Evolutionary conservation across 257 asterid genomes (phyloP).

Genomic region (Solanum gracilifrons): DNA sequence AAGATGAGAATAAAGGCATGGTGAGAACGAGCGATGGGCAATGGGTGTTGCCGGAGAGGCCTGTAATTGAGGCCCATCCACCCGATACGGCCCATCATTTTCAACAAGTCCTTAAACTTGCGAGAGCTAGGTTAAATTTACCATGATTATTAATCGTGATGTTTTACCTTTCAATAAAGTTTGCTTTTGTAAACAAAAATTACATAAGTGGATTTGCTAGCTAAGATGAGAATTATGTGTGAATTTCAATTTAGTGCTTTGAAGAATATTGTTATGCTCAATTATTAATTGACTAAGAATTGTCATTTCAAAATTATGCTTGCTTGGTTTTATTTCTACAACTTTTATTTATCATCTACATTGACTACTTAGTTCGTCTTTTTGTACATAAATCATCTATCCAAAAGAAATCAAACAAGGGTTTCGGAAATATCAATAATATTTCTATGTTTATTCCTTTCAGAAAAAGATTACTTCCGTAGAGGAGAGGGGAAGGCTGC

Average conservation of each 20-base stretch:
- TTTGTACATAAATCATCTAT: neutral
- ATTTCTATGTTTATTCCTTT: neutral
- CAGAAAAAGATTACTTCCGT: too few species aligned
- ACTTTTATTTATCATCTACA: neutral
- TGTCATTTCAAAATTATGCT: neutral
- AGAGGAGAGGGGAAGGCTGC: too few species aligned
- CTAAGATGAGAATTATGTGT: neutral
- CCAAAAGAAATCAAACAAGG: neutral
- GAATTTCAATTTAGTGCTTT: neutral
- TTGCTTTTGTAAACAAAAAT: neutral
- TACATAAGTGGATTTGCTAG: neutral
- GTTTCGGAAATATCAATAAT: neutral
- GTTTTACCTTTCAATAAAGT: neutral
- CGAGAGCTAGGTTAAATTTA: conserved; percentile 26
- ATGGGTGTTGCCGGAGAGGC: conserved; percentile 67
- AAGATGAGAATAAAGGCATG: conserved; percentile 81
- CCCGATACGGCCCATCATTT: conserved; percentile 75
- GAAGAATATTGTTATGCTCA: neutral
- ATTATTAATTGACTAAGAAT: neutral
- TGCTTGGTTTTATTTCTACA: neutral
- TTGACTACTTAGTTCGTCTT: neutral
- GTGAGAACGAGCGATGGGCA: conserved; percentile 37
- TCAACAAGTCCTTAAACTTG: conserved; percentile 51
- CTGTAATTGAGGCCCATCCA: conserved; percentile 56
- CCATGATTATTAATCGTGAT: neutral